A percentile compares a stretch with the other conserved stretches of the same genome.
Evolutionary conservation across 768 basidiomycete species (phyloP).

Genomic region (Psilocybe cyanescens): DNA sequence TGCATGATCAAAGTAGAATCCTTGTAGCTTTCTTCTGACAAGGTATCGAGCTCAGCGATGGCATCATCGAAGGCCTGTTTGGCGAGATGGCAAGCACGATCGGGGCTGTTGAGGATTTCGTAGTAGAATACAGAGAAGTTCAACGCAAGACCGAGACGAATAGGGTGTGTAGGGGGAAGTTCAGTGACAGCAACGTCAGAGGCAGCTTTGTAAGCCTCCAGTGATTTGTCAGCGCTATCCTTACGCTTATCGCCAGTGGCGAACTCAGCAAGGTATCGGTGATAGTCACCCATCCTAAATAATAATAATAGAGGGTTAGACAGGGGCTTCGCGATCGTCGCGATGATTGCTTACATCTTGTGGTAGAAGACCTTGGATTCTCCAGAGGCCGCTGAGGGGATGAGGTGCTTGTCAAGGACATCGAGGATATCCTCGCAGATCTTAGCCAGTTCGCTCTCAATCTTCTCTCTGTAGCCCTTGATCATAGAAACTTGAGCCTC

Average conservation of each 20-base stretch:
- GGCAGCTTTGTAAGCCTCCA: constrained; percentile 97
- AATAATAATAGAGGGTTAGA: constrained; percentile 19
- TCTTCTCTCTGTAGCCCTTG: constrained; percentile 97
- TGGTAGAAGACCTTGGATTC: constrained; percentile 99
- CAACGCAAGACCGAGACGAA: constrained; percentile 96
- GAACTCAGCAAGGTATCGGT: constrained; percentile 98
- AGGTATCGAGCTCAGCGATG: constrained; percentile 97
- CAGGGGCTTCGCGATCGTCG: neutral
- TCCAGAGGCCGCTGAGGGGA: constrained; percentile 93
- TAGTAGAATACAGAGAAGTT: constrained; percentile 99
- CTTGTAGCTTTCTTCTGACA: constrained; percentile 99
- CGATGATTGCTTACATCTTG: constrained; percentile 77
- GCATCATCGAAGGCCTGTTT: constrained; percentile 99
- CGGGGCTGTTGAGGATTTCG: constrained; percentile 98
- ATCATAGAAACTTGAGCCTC: constrained; percentile 96
- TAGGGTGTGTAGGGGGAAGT: constrained; percentile 95
- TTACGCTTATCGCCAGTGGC: constrained; percentile 98
- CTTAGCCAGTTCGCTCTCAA: constrained; percentile 94
- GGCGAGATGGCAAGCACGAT: constrained; percentile 97
- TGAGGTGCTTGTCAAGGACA: constrained; percentile 97
- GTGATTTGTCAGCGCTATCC: constrained; percentile 95
- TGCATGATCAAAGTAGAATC: constrained; percentile 98
- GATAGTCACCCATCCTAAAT: constrained; percentile 97
- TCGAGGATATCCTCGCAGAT: constrained; percentile 99
- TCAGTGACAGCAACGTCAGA: constrained; percentile 97